Percentiles rank a stretch among this genome's conserved stretches.
phyloP scores from a whole-genome alignment of 208 protist genomes.

The Polymyxa betae region DNA sequence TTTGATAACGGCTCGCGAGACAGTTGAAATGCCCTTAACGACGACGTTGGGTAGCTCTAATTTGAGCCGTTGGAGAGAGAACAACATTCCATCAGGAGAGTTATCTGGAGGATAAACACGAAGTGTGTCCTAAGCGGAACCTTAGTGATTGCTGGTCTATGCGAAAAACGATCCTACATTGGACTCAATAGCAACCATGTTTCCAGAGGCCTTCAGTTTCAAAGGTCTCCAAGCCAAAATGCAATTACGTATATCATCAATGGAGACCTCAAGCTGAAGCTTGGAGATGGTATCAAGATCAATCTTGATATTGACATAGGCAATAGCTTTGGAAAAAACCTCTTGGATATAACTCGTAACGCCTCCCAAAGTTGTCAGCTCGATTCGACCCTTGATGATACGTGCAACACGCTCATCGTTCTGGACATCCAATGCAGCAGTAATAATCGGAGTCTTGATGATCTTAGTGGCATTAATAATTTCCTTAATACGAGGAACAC shows the following conservation, averaged over 20 bases:
- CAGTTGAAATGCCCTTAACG: constrained; percentile 87
- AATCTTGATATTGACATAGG: constrained; percentile 77
- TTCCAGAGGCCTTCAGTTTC: constrained; percentile 3
- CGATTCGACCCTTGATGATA: constrained; percentile 88
- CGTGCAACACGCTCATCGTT: constrained; percentile 67
- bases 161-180: not conserved
- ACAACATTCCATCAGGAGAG: constrained; percentile 15
- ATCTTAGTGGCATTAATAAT: constrained; percentile 98
- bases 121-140: not conserved
- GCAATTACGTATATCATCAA: not conserved
- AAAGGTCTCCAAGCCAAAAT: constrained; percentile 39
- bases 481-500: constrained; percentile 91
- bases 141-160: not conserved
- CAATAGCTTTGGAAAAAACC: constrained; percentile 77
- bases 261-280: constrained; percentile 49
- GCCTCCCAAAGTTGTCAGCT: constrained; percentile 69
- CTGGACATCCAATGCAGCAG: constrained; percentile 78
- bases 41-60: constrained; percentile 66
- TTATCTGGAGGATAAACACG: constrained; percentile 49
- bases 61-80: constrained; percentile 56
- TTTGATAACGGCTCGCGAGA: constrained; percentile 92
- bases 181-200: constrained; percentile 7
- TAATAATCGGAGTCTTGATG: constrained; percentile 98
- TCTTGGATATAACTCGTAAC: constrained; percentile 74
- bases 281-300: constrained; percentile 55